Evolutionary conservation across 352 stramenopile genomes (phyloP).

Genomic region (Phytopythium kandeliae): DNA sequence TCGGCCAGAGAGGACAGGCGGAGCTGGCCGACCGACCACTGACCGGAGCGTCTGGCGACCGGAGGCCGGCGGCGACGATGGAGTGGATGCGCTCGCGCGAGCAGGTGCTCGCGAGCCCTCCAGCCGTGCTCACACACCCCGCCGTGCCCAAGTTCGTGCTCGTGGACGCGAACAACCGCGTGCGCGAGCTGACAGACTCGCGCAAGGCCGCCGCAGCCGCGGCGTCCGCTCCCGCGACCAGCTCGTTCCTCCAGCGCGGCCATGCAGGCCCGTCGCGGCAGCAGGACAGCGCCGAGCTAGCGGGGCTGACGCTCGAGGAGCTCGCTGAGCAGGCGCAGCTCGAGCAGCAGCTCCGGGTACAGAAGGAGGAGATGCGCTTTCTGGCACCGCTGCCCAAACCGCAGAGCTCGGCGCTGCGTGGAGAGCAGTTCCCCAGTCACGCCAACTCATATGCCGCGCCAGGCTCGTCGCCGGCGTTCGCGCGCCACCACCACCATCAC

Average conservation of each 20-base stretch:
- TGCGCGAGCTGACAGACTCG: conserved; percentile 55
- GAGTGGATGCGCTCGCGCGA: conserved; percentile 55
- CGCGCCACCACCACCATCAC: not conserved
- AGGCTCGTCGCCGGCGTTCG: conserved; percentile 25
- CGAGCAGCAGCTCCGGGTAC: conserved; percentile 64
- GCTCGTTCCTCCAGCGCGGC: conserved; percentile 13
- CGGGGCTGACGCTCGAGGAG: conserved; percentile 36
- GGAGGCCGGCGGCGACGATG: conserved; percentile 14
- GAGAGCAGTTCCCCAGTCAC: conserved; percentile 25
- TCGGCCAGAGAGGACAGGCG: too few species aligned
- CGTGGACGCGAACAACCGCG: conserved; percentile 66
- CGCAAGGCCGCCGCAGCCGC: conserved; percentile 19
- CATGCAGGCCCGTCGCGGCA: not conserved
- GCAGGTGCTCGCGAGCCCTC: conserved; percentile 25
- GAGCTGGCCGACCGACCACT: not conserved
- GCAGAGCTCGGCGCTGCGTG: conserved; percentile 15
- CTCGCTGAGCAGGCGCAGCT: conserved; percentile 61
- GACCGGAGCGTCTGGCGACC: too few species aligned
- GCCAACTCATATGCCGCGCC: conserved; percentile 61
- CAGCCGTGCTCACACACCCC: conserved; percentile 14
- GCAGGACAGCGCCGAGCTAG: conserved; percentile 18
- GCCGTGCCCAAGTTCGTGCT: conserved; percentile 55
- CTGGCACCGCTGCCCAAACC: conserved; percentile 28
- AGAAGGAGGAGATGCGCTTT: conserved; percentile 81
- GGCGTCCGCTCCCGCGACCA: conserved; percentile 9